Base-by-base conservation (phyloP, 2,329 filamentous ascomycete genomes). In the Fusarium nygamai region DNA sequence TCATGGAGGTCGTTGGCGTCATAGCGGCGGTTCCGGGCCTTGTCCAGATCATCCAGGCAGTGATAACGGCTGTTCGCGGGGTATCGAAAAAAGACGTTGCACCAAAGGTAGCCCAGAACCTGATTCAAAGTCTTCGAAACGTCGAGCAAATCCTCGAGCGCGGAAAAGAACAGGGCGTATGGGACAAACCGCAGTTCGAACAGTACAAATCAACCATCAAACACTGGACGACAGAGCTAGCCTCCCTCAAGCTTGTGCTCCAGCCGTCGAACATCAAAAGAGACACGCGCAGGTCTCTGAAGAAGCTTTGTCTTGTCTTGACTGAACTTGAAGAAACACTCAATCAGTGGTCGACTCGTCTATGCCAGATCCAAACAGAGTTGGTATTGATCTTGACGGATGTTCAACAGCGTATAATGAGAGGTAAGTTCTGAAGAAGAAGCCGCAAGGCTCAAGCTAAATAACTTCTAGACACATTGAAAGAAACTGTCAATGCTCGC, bases 321-420 rank as follows among this genome's bases (percentile, higher is more conserved):
- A 38, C 29, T 0, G 27, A 24, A 19, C 29, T 46, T 5, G 29
- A 46, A 3, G 27, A 29, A 17, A 22, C 3, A 22, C 34, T 39
- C 3, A 54, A 39, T 16, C 12, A 54, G 8, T 54, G 33, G 50
- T 38, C 19, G 8, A 27, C 24, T 38, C 34, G 50, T 16, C 19
- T 54, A 3, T 7, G 8, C 1, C 50, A 39, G 9, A 29, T 39
- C 6, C 19, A 54, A 24, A 39, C n/a, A 39, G 24, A 34, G 2
- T 13, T 54, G 0, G 8, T 9, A 22, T 39, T 39, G 3, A 13
- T 39, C 4, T 39, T 54, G 24, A 27, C 19, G 3, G 5, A 29
- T 29, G 1, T n/a, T 14, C 50, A 53, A 20, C n/a, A 53, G 8
- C 6, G 7, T 1, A 5, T 29, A 0, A 38, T 8, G 17, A 8